phyloP scores from a whole-genome alignment of 2,329 filamentous ascomycete genomes.

The Hypoxylon sp. region DNA sequence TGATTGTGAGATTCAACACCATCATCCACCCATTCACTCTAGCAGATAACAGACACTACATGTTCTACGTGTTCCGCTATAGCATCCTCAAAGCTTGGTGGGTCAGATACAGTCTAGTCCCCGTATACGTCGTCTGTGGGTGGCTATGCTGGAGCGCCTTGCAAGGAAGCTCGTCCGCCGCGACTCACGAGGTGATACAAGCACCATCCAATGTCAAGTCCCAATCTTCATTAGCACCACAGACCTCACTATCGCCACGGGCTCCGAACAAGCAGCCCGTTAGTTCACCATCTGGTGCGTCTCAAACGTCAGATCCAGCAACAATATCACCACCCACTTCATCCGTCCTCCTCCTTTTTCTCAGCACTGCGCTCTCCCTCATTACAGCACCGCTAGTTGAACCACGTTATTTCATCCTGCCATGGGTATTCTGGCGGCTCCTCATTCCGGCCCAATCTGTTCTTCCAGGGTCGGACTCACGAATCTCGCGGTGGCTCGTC shows the following conservation, averaged over 20 bases:
- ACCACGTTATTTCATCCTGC: constrained; percentile 94
- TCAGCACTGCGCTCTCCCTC: constrained; percentile 81
- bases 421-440: constrained; percentile 93
- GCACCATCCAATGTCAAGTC: constrained; percentile 32
- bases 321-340: constrained; percentile 58
- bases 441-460: constrained; percentile 69
- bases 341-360: constrained; percentile 69
- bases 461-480: background rate
- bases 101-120: constrained; percentile 75
- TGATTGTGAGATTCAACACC: constrained; percentile 83
- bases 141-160: constrained; percentile 77
- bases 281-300: constrained; percentile 37
- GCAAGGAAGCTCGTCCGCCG: constrained; percentile 56
- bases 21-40: constrained; percentile 95
- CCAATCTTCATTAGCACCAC: background rate
- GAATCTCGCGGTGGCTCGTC: constrained; percentile 14
- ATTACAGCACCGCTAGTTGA: constrained; percentile 93
- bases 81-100: constrained; percentile 75
- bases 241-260: background rate
- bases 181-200: background rate
- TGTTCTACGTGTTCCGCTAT: constrained; percentile 95
- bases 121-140: constrained; percentile 77
- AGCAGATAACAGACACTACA: constrained; percentile 96
- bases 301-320: constrained; percentile 25
- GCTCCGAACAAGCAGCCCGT: constrained; percentile 36